Percentiles rank a stretch among this genome's conserved stretches.
These are phyloP conservation scores for Platismatia glauca DNA, from an alignment of 495 filamentous ascomycete genomes.

Conservation along the genomic window DNA sequence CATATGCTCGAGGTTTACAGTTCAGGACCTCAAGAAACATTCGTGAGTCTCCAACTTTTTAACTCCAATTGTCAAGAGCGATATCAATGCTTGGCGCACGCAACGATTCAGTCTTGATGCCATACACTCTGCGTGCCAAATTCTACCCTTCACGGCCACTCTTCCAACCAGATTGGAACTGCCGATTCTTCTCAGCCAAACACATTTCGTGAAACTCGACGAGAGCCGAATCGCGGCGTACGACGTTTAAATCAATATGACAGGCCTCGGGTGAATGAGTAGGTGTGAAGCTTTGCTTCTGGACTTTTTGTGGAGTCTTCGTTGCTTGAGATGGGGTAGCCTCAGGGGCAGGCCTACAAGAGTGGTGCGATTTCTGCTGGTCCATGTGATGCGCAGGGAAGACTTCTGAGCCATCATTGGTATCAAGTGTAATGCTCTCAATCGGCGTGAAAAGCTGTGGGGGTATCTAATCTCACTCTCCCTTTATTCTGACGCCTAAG, in stretches of 20 bases:
- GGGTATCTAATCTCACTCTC: not conserved
- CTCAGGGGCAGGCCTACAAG: not conserved
- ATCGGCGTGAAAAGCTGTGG: not conserved
- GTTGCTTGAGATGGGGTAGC: not conserved
- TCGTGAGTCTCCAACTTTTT: not conserved
- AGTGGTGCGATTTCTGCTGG: not conserved
- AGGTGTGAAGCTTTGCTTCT: not conserved
- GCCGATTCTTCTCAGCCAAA: not conserved
- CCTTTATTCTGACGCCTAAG: too few species aligned
- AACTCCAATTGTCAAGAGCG: not conserved
- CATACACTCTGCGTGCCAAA: not conserved
- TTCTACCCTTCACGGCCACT: not conserved
- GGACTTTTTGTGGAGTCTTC: not conserved
- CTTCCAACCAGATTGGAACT: not conserved
- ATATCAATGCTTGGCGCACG: not conserved
- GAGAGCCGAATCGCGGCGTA: too few species aligned
- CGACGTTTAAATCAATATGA: not conserved
- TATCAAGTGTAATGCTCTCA: not conserved
- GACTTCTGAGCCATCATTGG: not conserved
- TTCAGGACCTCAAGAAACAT: not conserved
- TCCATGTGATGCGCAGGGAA: not conserved
- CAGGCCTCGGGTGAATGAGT: not conserved
- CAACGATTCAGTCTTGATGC: not conserved
- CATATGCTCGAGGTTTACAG: not conserved
- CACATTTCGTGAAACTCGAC: too few species aligned